These are phyloP conservation scores for Sesbania bispinosa DNA, from an alignment of 306 rosid genomes.

Conservation along the genomic window DNA sequence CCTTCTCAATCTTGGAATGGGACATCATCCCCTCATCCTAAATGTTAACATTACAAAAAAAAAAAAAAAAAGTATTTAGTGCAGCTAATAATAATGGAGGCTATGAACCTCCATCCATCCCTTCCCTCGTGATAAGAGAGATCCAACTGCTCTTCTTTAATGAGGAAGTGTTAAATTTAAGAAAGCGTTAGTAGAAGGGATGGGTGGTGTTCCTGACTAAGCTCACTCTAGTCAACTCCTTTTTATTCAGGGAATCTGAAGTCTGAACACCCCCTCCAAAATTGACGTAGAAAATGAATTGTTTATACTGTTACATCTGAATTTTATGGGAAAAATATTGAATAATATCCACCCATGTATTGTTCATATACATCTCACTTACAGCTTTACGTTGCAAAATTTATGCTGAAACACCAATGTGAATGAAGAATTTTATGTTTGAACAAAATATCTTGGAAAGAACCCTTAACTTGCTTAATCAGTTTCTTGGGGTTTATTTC, in stretches of 20 bases:
- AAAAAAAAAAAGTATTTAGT: too few relatives aligned
- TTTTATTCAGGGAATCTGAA: background rate
- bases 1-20: too few relatives aligned
- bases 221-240: constrained; percentile 6
- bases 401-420: background rate
- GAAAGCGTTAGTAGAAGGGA: background rate
- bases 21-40: too few relatives aligned
- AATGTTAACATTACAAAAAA: too few relatives aligned
- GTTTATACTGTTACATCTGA: background rate
- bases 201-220: background rate
- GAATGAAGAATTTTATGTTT: background rate
- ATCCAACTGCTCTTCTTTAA: constrained; percentile 23
- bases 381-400: background rate
- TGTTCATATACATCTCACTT: background rate
- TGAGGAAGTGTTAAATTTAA: constrained; percentile 28
- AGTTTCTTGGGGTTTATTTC: background rate
- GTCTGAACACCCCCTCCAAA: background rate
- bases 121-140: constrained; percentile 31
- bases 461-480: background rate
- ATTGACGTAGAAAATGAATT: background rate
- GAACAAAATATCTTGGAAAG: too few relatives aligned
- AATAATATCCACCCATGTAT: too few relatives aligned
- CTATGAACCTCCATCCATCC: constrained; percentile 29
- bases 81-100: constrained; percentile 40
- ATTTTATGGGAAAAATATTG: background rate